A percentile compares a stretch with the other conserved stretches of the same genome.
Evolutionary conservation across 2,329 filamentous ascomycete genomes (phyloP).

Genomic region (Colletotrichum tropicale): DNA sequence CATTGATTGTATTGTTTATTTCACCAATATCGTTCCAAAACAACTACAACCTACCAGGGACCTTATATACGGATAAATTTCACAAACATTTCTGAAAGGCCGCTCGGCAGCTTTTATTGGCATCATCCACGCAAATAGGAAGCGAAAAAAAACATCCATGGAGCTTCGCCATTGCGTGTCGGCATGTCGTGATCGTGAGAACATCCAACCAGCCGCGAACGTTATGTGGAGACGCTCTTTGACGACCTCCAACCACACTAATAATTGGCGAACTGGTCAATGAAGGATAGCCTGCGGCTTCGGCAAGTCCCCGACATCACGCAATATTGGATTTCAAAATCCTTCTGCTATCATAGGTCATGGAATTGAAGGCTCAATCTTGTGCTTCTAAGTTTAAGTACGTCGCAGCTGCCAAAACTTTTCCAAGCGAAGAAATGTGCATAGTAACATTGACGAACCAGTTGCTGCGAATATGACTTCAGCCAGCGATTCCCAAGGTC

Average conservation of each 20-base stretch:
- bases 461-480: background rate
- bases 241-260: background rate
- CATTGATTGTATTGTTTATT: no score
- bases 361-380: background rate
- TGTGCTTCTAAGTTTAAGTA: background rate
- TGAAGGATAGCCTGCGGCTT: background rate
- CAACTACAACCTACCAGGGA: rapidly evolving
- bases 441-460: background rate
- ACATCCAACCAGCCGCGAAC: background rate
- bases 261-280: background rate
- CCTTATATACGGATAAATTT: background rate
- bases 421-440: background rate
- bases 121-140: background rate
- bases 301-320: background rate
- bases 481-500: background rate
- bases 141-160: background rate
- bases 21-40: rapidly evolving
- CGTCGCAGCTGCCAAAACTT: background rate
- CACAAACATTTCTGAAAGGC: background rate
- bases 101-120: background rate
- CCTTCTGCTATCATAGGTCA: background rate
- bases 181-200: slow-evolving; percentile 3
- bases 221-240: background rate
- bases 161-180: background rate
- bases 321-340: background rate